Evolutionary conservation across 768 basidiomycete genomes (phyloP).

Genomic region (Mycena galopus): DNA sequence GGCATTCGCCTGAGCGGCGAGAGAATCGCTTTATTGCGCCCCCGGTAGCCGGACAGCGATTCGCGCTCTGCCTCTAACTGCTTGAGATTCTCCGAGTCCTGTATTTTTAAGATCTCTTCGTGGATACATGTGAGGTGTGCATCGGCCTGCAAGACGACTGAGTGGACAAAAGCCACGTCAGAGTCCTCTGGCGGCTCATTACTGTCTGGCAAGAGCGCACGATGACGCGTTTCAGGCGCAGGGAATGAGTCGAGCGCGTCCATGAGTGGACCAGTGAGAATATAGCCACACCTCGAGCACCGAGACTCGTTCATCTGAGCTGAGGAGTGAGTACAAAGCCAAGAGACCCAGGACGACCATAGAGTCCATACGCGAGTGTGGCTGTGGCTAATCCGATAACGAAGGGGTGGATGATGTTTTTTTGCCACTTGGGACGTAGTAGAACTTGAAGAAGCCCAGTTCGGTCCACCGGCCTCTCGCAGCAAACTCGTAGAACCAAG

Average conservation of each 20-base stretch:
- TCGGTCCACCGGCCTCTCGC: too few relatives aligned
- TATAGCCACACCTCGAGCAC: not conserved
- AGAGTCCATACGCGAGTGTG: too few relatives aligned
- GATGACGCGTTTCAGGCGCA: not conserved
- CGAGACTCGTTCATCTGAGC: not conserved
- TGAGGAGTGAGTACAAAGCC: not conserved
- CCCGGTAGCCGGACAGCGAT: not conserved
- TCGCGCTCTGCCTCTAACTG: not conserved
- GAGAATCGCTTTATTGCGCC: not conserved
- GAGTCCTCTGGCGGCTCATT: not conserved
- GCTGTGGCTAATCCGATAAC: too few relatives aligned
- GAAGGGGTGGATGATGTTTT: too few relatives aligned
- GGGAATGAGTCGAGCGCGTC: not conserved
- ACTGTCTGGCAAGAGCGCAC: not conserved
- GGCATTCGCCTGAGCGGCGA: constrained; percentile 12
- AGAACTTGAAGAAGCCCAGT: too few relatives aligned
- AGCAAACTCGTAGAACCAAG: too few relatives aligned
- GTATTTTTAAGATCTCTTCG: not conserved
- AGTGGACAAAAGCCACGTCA: not conserved
- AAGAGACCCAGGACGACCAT: too few relatives aligned
- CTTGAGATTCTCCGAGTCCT: not conserved
- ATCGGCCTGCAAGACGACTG: not conserved
- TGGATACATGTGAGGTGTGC: not conserved
- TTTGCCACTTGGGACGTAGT: too few relatives aligned
- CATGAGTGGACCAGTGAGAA: not conserved